Evolutionary conservation across 148 eudicot species (phyloP).

Genomic region (Bassia scoparia): DNA sequence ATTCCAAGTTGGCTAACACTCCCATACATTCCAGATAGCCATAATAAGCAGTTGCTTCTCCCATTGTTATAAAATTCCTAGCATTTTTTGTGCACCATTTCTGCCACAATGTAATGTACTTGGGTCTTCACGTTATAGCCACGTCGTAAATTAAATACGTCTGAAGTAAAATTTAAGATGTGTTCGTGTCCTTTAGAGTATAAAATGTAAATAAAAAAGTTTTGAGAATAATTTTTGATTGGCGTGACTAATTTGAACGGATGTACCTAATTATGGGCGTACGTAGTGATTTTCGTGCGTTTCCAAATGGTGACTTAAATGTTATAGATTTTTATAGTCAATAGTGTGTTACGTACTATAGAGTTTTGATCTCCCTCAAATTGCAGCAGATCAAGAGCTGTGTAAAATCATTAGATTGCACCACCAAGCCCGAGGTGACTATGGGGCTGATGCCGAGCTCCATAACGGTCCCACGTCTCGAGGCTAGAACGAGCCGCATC

Average conservation of each 20-base stretch:
- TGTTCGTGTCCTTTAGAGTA: no score
- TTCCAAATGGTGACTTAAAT: no score
- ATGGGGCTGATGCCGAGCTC: constrained; percentile 74
- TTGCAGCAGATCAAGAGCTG: constrained; percentile 61
- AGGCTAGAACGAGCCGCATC: constrained; percentile 74
- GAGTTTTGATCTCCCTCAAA: constrained; percentile 61
- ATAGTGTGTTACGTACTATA: constrained; percentile 55
- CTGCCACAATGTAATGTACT: constrained; percentile 19
- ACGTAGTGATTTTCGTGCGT: no score
- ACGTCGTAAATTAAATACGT: no score
- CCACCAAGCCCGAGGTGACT: constrained; percentile 69
- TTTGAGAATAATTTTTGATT: no score
- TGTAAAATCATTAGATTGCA: constrained; percentile 69
- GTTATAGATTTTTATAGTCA: no score
- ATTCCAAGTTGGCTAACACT: constrained; percentile 69
- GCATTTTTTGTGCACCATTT: constrained; percentile 73
- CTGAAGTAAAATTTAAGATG: no score
- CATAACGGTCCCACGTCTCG: constrained; percentile 71
- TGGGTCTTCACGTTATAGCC: no score
- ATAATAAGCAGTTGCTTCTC: constrained; percentile 81
- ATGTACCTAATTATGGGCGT: no score
- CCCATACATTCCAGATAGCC: constrained; percentile 76
- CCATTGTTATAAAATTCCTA: constrained; percentile 69
- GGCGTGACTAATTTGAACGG: no score
- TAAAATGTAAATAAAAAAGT: no score